A percentile compares a stretch with the other conserved stretches of the same genome.
Evolutionary conservation across 2,329 filamentous ascomycete genomes (phyloP).

Genomic region (Alternaria sp.): DNA sequence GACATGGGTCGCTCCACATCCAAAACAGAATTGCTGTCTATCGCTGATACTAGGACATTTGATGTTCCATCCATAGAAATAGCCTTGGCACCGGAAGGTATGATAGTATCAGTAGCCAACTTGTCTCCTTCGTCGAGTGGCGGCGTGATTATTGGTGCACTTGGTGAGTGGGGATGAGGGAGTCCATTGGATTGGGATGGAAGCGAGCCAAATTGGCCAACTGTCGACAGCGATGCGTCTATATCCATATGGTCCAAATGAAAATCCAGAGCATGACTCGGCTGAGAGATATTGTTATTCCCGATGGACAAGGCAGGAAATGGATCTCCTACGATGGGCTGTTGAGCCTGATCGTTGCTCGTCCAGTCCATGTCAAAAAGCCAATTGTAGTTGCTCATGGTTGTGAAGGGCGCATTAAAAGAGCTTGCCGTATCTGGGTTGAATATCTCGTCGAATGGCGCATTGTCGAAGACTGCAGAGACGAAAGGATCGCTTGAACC

Average conservation of each 20-base stretch:
- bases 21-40: not conserved
- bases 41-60: not conserved
- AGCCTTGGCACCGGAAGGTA: not conserved
- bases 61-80: not conserved
- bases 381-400: constrained; percentile 70
- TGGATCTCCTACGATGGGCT: constrained; percentile 30
- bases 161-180: constrained; percentile 29
- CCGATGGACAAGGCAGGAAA: constrained; percentile 35
- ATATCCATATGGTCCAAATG: constrained; percentile 36
- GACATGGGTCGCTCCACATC: constrained; percentile 48
- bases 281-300: constrained; percentile 25
- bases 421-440: constrained; percentile 69
- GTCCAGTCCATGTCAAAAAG: constrained; percentile 62
- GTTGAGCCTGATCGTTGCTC: constrained; percentile 24
- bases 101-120: not conserved
- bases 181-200: constrained; percentile 34
- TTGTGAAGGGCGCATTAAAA: constrained; percentile 72
- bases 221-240: constrained; percentile 33
- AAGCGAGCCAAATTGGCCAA: constrained; percentile 32
- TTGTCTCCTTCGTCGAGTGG: constrained; percentile 25
- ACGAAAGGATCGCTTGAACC: constrained; percentile 37
- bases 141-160: constrained; percentile 30
- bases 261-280: constrained; percentile 34
- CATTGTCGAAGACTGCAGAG: constrained; percentile 39
- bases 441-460: constrained; percentile 64